Evolutionary conservation across 495 filamentous ascomycete species (phyloP).

Genomic region (Aspergillus ellipticus): DNA sequence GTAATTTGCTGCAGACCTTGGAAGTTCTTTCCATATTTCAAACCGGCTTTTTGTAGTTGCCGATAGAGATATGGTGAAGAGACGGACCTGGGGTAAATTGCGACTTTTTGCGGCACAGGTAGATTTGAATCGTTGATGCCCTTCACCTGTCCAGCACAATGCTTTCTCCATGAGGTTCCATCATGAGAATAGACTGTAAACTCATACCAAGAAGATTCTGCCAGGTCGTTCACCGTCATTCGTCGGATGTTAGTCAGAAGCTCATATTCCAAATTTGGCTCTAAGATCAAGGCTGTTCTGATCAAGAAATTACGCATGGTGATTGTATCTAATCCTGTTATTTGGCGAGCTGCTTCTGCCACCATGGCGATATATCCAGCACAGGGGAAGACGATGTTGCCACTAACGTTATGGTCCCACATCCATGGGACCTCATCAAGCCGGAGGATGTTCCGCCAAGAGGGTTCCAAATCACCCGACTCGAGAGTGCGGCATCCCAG

Average conservation of each 20-base stretch:
- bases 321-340: constrained; percentile 22
- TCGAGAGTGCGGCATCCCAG: constrained; percentile 41
- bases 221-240: constrained; percentile 22
- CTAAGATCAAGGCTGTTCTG: constrained; percentile 24
- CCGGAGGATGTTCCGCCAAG: constrained; percentile 48
- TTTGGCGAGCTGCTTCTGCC: constrained; percentile 43
- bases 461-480: constrained; percentile 39
- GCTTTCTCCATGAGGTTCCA: constrained; percentile 32
- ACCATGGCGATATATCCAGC: constrained; percentile 48
- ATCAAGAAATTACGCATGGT: constrained; percentile 18
- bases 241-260: constrained; percentile 30
- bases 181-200: constrained; percentile 38
- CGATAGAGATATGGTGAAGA: constrained; percentile 18
- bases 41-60: constrained; percentile 26
- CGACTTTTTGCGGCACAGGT: neutral
- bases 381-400: constrained; percentile 42
- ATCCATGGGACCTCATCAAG: constrained; percentile 47
- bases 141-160: constrained; percentile 34
- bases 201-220: constrained; percentile 39
- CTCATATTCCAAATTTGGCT: constrained; percentile 11
- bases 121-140: no score
- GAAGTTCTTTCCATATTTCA: constrained; percentile 29
- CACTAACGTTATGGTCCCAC: constrained; percentile 38
- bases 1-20: constrained; percentile 21
- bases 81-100: neutral